Evolutionary conservation across 2,329 filamentous ascomycete species (phyloP).

Genomic region (Graphiopsis chlorocephala): DNA sequence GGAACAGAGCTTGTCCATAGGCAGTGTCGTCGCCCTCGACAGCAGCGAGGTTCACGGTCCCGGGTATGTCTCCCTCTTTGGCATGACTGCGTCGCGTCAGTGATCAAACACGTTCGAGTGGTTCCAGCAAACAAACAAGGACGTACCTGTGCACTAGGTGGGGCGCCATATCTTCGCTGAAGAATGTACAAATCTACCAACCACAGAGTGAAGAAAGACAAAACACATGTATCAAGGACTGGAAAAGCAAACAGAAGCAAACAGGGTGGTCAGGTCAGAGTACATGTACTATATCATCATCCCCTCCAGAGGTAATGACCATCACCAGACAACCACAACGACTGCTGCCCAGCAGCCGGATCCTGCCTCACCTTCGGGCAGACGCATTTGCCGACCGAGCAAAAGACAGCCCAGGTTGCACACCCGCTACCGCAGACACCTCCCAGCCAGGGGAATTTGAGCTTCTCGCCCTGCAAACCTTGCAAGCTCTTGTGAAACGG

Average conservation of each 20-base stretch:
- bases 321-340: not conserved
- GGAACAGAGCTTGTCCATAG: constrained; percentile 60
- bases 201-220: not conserved
- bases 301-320: not conserved
- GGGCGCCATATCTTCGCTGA: constrained; percentile 2
- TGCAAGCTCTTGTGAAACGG: constrained; percentile 11
- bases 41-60: constrained; percentile 54
- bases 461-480: constrained; percentile 7
- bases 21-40: constrained; percentile 58
- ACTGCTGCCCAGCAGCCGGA: not conserved
- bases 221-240: not conserved
- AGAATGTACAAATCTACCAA: not conserved
- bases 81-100: constrained; percentile 45
- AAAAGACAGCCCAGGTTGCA: constrained; percentile 7
- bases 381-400: constrained; percentile 6
- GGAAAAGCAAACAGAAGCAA: not conserved
- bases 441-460: constrained; percentile 14
- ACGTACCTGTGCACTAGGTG: constrained; percentile 22
- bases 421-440: not conserved
- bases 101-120: not conserved
- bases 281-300: not conserved
- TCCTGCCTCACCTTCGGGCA: not conserved
- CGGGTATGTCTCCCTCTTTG: constrained; percentile 55
- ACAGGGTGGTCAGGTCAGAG: not conserved
- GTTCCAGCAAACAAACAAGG: not conserved